Base-by-base conservation (phyloP, 2,329 filamentous ascomycete genomes). In the Volutella citrinella region DNA sequence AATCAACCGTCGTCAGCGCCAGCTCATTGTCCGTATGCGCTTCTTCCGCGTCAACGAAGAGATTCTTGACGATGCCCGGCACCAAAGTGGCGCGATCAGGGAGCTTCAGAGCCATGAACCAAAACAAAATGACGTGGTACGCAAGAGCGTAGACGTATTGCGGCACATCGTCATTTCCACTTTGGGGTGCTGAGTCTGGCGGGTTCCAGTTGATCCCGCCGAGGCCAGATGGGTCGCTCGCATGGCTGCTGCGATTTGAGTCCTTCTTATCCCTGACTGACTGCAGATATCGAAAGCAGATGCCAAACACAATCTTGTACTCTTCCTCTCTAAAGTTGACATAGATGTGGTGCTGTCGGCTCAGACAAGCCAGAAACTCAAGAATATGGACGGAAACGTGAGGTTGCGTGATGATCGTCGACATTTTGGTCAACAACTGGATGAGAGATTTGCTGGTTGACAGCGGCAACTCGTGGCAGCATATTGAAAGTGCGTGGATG, bases 61-160 rank as follows among this genome's bases (percentile, higher is more conserved):
- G 72, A 45, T 88, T 88, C 53, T 84, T 88, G 10, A 86, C 84
- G 45, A 98, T 95, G 87, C 88, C 95, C 18, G 81, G 80, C 32
- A 96, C 89, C 46, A 95, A 83, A 42, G 80, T 87, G 20, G 83
- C 78, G 31, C 93, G 82, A 56, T 96, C 89, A 22, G 83, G 78
- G 32, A 95, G 74, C 54, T 88, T 91, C 49, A 98, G 61, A 2
- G 89, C 86, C 48, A 98, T 73, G 57, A 97, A 98, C 93, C 93
- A 98, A 57, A 95, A 96, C 3, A 89, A 84, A 46, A 98, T 90
- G 49, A 95, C 88, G 57, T 97, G 90, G 57, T 95, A 95, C 8
- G 91, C 91, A 32, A 97, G 69, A 3, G 89, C 86, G 59, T 94
- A 93, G 17, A 98, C 87, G 57, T 98, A 98, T 60, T 93, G 86